Evolutionary conservation across 2,329 filamentous ascomycete genomes (phyloP).

Genomic region (Metarhizium humberi): DNA sequence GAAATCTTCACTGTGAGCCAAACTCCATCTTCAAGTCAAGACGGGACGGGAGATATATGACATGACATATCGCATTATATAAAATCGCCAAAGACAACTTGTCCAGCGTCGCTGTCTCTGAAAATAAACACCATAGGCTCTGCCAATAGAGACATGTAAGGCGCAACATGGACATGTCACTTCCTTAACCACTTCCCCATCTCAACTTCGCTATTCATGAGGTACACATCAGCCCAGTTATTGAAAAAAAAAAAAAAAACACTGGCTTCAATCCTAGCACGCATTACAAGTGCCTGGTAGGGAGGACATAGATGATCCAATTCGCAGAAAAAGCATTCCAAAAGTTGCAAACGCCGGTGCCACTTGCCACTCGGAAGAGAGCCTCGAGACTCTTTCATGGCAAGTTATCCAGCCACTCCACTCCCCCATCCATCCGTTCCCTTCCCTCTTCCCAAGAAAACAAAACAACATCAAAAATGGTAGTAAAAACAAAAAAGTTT

Average conservation of each 20-base stretch:
- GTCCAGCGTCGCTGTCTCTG: neutral
- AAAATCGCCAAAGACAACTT: neutral
- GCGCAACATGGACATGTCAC: neutral
- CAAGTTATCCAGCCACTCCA: neutral
- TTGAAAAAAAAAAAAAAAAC: neutral
- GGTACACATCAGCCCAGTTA: neutral
- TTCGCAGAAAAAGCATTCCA: neutral
- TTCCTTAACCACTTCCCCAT: neutral
- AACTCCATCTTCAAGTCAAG: no score
- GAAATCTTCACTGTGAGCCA: no score
- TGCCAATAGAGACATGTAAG: neutral
- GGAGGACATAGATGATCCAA: neutral
- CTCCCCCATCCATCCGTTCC: neutral
- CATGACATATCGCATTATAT: neutral
- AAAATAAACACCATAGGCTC: neutral
- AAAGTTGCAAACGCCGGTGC: constrained; percentile 1
- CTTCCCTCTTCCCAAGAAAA: neutral
- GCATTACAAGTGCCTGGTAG: neutral
- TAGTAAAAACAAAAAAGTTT: neutral
- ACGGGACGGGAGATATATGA: neutral
- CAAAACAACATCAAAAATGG: neutral
- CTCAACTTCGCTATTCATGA: neutral
- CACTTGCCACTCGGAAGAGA: neutral
- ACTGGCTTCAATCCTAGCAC: neutral
- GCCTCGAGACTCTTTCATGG: neutral